Conservation (phyloP, 805 yeast genomes). For the Wickerhamiella brachini region DNA sequence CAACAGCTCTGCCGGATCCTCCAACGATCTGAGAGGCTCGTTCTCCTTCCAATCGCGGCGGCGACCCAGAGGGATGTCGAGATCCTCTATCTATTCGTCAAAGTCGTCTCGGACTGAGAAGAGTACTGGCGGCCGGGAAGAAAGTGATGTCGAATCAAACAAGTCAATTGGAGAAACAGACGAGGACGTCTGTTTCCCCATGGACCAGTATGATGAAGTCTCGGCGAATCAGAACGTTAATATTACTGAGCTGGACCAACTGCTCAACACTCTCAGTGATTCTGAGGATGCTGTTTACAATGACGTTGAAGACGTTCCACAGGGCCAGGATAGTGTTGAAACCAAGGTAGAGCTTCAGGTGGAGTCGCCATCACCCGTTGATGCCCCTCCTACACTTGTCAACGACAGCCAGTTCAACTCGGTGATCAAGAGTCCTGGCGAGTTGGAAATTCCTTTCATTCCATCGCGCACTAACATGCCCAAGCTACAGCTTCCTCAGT, state of each 20-base stretch:
- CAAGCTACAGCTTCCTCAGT: slow-evolving; percentile 3
- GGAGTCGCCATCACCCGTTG: background rate
- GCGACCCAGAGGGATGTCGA: slow-evolving; percentile 14
- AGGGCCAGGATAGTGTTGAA: slow-evolving; percentile 4
- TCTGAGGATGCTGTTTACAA: slow-evolving; percentile 20
- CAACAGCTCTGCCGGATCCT: background rate
- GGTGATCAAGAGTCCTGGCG: slow-evolving; percentile 6
- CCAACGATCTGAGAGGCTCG: background rate
- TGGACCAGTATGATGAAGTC: slow-evolving; percentile 47
- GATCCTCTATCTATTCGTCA: slow-evolving; percentile 30
- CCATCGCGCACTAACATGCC: slow-evolving; percentile 3
- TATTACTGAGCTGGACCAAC: slow-evolving; percentile 60
- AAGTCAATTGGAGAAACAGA: slow-evolving; percentile 61
- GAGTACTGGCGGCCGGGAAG: slow-evolving; percentile 9
- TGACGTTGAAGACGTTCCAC: slow-evolving; percentile 52
- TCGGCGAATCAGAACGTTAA: slow-evolving; percentile 61
- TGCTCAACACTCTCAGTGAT: slow-evolving; percentile 12
- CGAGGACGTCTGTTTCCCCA: slow-evolving; percentile 95
- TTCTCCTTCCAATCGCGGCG: slow-evolving; percentile 2
- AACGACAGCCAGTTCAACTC: background rate
- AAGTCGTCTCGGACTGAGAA: slow-evolving; percentile 7
- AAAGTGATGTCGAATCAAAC: slow-evolving; percentile 22
- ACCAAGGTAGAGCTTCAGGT: slow-evolving; percentile 3
- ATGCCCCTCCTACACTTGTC: background rate
- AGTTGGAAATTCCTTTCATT: slow-evolving; percentile 5